Evolutionary conservation across 768 basidiomycete species (phyloP).

Genomic region (Kwoniella newhampshirensis): DNA sequence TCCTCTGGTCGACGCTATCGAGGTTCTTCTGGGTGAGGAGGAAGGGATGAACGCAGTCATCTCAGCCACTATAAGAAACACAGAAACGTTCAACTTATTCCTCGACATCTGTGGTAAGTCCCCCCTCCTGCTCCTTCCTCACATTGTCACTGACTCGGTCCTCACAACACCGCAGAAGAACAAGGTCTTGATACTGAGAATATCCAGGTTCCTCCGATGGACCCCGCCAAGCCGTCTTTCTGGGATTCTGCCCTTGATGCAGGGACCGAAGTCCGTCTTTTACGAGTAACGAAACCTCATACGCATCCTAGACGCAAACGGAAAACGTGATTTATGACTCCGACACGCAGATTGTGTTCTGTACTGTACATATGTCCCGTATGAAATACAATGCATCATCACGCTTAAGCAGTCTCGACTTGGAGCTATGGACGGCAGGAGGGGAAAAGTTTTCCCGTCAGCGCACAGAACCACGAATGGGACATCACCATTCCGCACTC

Average conservation of each 20-base stretch:
- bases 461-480: neutral
- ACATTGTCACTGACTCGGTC: neutral
- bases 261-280: conserved; percentile 29
- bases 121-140: neutral
- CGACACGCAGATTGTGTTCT: no score
- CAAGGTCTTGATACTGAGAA: conserved; percentile 4
- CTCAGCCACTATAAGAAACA: conserved; percentile 49
- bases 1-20: conserved; percentile 35
- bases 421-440: conserved; percentile 25
- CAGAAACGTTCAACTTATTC: conserved; percentile 40
- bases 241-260: conserved; percentile 42
- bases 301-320: no score
- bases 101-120: conserved; percentile 33
- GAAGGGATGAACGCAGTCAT: conserved; percentile 27
- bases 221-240: conserved; percentile 25
- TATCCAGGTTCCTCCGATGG: conserved; percentile 22
- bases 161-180: conserved; percentile 6
- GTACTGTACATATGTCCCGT: conserved; percentile 20
- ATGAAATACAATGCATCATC: conserved; percentile 50
- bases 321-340: neutral
- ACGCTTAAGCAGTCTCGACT: conserved; percentile 42
- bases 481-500: conserved; percentile 19
- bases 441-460: conserved; percentile 5
- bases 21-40: conserved; percentile 20
- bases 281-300: conserved; percentile 20